These are phyloP conservation scores for Sphaerostilbella broomeana DNA, from an alignment of 2,329 filamentous ascomycete genomes.

Conservation along the genomic window DNA sequence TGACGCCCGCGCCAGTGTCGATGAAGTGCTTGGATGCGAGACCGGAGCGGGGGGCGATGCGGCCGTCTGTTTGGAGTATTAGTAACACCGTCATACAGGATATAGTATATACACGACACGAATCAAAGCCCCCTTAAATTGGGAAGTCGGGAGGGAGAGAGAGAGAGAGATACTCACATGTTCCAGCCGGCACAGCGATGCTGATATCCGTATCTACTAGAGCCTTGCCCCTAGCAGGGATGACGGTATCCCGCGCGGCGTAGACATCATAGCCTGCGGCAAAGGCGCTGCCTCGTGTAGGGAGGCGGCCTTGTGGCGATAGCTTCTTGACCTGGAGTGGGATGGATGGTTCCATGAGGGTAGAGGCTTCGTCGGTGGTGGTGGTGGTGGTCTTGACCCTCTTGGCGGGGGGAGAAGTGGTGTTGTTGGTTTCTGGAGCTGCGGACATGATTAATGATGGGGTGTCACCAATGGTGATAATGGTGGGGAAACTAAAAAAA, in stretches of 20 bases:
- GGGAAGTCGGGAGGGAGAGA: no score
- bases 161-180: constrained; percentile 55
- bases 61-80: constrained; percentile 59
- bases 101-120: no score
- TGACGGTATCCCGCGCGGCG: constrained; percentile 62
- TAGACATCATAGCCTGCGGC: constrained; percentile 95
- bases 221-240: constrained; percentile 77
- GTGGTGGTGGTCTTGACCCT: constrained; percentile 59
- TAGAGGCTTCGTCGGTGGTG: constrained; percentile 17
- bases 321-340: constrained; percentile 84
- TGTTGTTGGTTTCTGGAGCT: constrained; percentile 40
- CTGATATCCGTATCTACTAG: constrained; percentile 86
- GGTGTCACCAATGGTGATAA: constrained; percentile 18
- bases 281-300: constrained; percentile 81
- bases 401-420: constrained; percentile 71
- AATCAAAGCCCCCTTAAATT: no score
- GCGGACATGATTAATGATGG: constrained; percentile 20
- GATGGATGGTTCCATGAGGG: constrained; percentile 40
- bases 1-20: constrained; percentile 91
- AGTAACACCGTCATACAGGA: no score
- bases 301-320: constrained; percentile 67
- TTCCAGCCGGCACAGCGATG: constrained; percentile 84
- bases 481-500: not conserved
- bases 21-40: constrained; percentile 93
- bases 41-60: constrained; percentile 84